Base-by-base conservation (phyloP, 768 basidiomycete species). In the Trametes villosa region DNA sequence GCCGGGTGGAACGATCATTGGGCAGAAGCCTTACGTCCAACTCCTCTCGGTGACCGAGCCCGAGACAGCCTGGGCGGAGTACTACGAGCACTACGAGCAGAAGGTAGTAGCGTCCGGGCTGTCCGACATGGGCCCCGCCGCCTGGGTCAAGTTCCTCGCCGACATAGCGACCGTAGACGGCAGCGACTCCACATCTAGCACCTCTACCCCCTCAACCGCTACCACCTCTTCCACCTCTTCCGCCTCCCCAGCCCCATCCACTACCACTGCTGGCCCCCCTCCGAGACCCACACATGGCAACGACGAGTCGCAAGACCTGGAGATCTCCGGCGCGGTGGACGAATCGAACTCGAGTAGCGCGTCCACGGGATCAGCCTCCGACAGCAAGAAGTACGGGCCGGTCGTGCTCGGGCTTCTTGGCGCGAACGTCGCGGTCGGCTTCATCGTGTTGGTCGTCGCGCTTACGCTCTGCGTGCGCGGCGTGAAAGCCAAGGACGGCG, bases 21-120 rank as follows among this genome's bases (percentile, higher is more conserved):
- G 55, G 0, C 26, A 48, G 9, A 17, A n/a, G 34, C 74, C 74
- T 6, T 75, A 61, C 67, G 64, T 75, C 50, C 74, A 75, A 63
- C 56, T 75, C 47, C 61, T 73, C 34, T 58, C 71, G 20, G 62
- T 65, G 8, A 67, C 65, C 41, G 49, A 68, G 47, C 33, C 33
- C 18, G 38, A 54, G 15, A 27, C 47, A 7, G 73, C 73, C 13
- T 63, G 62, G 54, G 22, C 53, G 9, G 71, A 73, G 47, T 73
- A 73, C 62, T 51, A 64, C 4, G 15, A 24, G 22, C 34, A 26
- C 36, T 9, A 33, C 7, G 26, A 42, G 2, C 18, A 40, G 12
- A 17, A 38, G 34, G 29, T 48, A 4, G 45, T 36, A 3, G 1
- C 24, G 2, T n/a, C n/a, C n/a, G 34, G 4, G 8, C 45, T 46